Evolutionary conservation across 2,329 filamentous ascomycete genomes (phyloP), one percentile per base, ranked within the genome.

Genomic region (Pestalotiopsis fici): DNA sequence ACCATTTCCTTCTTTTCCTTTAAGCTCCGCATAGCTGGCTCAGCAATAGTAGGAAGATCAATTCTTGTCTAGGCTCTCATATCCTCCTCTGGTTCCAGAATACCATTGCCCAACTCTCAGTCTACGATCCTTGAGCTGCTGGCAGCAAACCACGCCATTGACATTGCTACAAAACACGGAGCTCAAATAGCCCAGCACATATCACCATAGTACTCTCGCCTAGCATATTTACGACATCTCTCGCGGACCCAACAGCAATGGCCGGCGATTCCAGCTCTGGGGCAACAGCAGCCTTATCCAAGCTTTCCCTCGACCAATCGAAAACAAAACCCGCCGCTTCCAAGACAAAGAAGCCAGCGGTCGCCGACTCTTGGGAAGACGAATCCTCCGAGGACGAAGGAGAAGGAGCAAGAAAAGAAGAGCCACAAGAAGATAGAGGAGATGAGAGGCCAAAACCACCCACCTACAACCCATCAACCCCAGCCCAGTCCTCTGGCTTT

Each of bases 351-450:
- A 83, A 82, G 70, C 73, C 78, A 54, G 71, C 68, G n/a, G 82
- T 91, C 23, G 87, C 86, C 65, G 92, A 94, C 70, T 93, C 90
- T 56, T 95, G 92, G 92, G 92, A 94, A 79, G 91, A 96, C 73
- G 92, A 92, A 66, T 84, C 86, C 37, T 79, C 79, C 18, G 81
- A 83, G 13, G 83, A 83, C 66, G 74, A 76, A 23, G 72, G 74
- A 13, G 66, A 65, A 54, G 77, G 77, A 35, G 75, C 77, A 25
- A 75, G 77, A 47, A 74, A 76, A 57, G 81, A 83, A 13, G 83
- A 83, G 66, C 74, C 76, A 23, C 72, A 74, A 9, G 66, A 65
- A 50, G 77, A 77, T 31, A 75, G 77, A 25, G 75, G 77, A 50
- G 74, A 76, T 59, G 47, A 59, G 28, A 69, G 68, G 68, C 66